Base-by-base conservation (phyloP, 305 asterid species). In the Petunia hybrid region DNA sequence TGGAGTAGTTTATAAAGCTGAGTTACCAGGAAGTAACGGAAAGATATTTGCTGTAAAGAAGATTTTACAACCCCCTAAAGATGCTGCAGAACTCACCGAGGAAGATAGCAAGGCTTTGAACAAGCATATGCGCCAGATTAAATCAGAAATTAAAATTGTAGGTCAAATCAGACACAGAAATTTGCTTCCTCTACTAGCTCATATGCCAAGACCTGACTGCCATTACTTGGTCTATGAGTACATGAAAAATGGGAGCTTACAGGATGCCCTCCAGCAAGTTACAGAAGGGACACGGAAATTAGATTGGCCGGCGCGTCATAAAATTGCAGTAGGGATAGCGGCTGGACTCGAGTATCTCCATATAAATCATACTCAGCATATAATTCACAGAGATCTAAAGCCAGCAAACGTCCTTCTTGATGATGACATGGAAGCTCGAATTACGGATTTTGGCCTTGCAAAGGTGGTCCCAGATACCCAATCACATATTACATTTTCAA, bases 201-300 rank as follows among this genome's bases (percentile, higher is more conserved):
- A 90, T 80, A 55, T 89, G 41, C 92, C 94, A 0, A 85, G 88
- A 22, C 92, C 90, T 2, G 89, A 89, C 56, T 89, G 95, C 82
- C 95, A 92, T 76, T 89, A 80, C 86, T 70, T 92, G 2, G 92
- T 91, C 0, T 91, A 90, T 38, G 93, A 92, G 77, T 92, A 84
- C 90, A 91, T 92, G 94, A 91, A 86, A 41, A 92, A 91, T 22
- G 95, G 95, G 8, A 91, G 97, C 87, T 38, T 92, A 4, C 97
- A 91, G 55, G 97, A 91, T 57, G 82, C 76, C 9, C 85, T 91
- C 10, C 87, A 83, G 3, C 63, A 73, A 0, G 97, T 87, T 0
- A 9, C 83, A 0, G 76, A 70, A 6, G 94, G 93, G 3, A 79
- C 51, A 38, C 68, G 46, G 14, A 89, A 92, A 22, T 22, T 92